Evolutionary conservation across 225 moss, liverwort and hornwort genomes (phyloP), one percentile per base, ranked within the genome.

Genomic region (Marchantia polymorpha): DNA sequence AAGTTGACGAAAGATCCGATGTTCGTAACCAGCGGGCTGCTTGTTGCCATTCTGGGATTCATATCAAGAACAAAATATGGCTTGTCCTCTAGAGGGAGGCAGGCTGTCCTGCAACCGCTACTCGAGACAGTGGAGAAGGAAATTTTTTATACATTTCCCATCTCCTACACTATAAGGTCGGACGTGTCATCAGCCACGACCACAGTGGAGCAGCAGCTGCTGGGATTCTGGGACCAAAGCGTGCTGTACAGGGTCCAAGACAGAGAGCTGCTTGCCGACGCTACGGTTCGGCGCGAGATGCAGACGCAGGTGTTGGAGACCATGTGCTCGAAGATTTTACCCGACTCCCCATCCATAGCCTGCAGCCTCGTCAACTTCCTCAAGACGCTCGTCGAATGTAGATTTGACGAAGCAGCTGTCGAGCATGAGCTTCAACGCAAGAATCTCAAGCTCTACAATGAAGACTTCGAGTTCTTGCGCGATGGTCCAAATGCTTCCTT

Each of bases 351-450:
- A 8, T 52, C 31, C 0, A 31, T 81, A 0, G 74, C 81, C 17
- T 5, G 29, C 5, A 50, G 54, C 39, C 51, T 81, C 20, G 50
- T 81, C 0, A 65, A 81, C 7, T 81, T 81, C 39, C 49, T 81
- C 3, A 81, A 81, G 31, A 6, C 30, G 11, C 29, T 74, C n/a
- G 64, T 81, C 20, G 81, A 26, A 7, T 52, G 61, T 55, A 51
- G 65, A 12, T 81, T 81, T 20, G 65, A 74, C 16, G 63, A 81
- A 66, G 51, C 50, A 9, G 64, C 65, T 10, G 74, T 81, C 29
- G 71, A 74, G 53, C 23, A 74, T 23, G 81, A 81, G 46, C 81
- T 81, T 9, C 31, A 64, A 0, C 73, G 81, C 7, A 81, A 74
- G 52, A 81, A 81, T 64, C 48, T 81, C 25, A 51, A 74, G 22